Evolutionary conservation across 2,329 filamentous ascomycete species (phyloP).

Genomic region (Tolypocladium paradoxum): DNA sequence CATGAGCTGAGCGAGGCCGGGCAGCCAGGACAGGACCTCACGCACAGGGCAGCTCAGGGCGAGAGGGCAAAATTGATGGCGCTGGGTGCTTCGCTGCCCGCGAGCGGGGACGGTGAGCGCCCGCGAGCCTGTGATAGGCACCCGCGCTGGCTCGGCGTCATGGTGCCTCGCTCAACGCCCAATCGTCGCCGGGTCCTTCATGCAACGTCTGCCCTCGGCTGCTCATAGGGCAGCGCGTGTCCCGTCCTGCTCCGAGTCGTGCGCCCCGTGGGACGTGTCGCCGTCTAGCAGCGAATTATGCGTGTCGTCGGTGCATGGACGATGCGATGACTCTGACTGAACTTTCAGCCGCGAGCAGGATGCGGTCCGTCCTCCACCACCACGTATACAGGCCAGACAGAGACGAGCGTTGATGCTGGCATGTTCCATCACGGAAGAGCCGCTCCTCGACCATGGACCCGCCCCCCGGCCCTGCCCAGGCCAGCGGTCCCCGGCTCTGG

Average conservation of each 20-base stretch:
- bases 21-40: neutral
- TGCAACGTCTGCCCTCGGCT: neutral
- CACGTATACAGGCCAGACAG: too few relatives aligned
- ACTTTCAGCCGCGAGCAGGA: neutral
- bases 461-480: neutral
- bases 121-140: neutral
- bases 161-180: neutral
- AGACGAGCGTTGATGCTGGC: neutral
- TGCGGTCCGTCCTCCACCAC: neutral
- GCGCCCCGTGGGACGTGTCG: neutral
- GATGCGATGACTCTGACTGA: neutral
- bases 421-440: neutral
- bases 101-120: neutral
- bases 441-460: neutral
- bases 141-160: neutral
- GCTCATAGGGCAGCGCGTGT: slow-evolving; percentile 1
- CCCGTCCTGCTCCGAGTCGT: neutral
- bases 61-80: neutral
- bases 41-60: neutral
- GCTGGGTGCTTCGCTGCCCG: neutral
- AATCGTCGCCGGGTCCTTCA: slow-evolving; percentile 3
- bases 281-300: neutral
- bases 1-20: neutral
- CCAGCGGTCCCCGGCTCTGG: neutral
- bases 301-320: neutral